Conservation (phyloP, 2,329 filamentous ascomycete genomes). For the Pseudocercospora pini-densiflorae region DNA sequence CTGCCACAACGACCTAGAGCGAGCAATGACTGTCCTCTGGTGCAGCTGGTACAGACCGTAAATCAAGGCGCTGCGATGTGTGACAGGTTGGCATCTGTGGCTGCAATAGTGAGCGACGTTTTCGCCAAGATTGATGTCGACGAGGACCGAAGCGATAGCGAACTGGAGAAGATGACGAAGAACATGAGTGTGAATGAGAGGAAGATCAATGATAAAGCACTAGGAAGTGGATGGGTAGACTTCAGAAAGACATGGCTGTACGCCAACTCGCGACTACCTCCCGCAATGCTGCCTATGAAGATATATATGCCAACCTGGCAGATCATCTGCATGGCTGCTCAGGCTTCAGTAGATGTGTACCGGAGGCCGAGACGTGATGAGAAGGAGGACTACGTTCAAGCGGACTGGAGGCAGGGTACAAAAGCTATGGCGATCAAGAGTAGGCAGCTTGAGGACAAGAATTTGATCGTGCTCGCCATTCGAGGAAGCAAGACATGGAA, state of each 20-base stretch:
- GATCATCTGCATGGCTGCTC: conserved; percentile 76
- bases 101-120: conserved; percentile 66
- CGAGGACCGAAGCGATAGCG: conserved; percentile 49
- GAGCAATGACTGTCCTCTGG: conserved; percentile 24
- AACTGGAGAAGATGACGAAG: conserved; percentile 54
- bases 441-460: conserved; percentile 75
- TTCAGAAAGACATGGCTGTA: conserved; percentile 73
- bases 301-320: conserved; percentile 77
- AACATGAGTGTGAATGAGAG: conserved; percentile 7
- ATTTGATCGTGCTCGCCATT: conserved; percentile 82
- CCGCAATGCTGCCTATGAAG: conserved; percentile 68
- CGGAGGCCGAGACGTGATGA: conserved; percentile 65
- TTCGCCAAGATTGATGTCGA: conserved; percentile 75
- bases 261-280: conserved; percentile 74
- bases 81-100: conserved; percentile 65
- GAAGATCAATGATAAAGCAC: not conserved
- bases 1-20: conserved; percentile 11
- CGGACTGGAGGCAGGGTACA: conserved; percentile 74
- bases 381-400: conserved; percentile 69
- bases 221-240: conserved; percentile 28
- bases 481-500: conserved; percentile 70
- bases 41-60: conserved; percentile 30
- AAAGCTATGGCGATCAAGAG: conserved; percentile 88
- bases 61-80: conserved; percentile 52
- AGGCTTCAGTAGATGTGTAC: conserved; percentile 78